Percentiles rank a stretch among this genome's conserved stretches.
phyloP scores from a whole-genome alignment of 352 stramenopile genomes.

The Globisporangium cylindrosporum region DNA sequence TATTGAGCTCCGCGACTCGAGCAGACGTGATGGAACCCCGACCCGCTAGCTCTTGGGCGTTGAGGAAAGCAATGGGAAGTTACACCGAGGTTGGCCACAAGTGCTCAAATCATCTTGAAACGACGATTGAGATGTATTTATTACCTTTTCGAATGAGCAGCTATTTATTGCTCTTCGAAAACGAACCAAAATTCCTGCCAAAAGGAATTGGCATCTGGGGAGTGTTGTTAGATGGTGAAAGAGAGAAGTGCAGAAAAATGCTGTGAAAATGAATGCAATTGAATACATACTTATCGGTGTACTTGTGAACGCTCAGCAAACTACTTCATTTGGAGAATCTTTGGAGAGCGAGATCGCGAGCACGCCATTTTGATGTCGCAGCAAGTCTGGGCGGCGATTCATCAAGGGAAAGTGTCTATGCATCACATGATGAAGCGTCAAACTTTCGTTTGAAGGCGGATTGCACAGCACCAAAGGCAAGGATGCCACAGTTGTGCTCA shows the following conservation, averaged over 20 bases:
- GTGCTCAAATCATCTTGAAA: constrained; percentile 4
- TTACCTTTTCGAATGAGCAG: not conserved
- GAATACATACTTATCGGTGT: not conserved
- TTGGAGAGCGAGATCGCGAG: not conserved
- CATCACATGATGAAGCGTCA: not conserved
- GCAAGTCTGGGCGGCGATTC: not conserved
- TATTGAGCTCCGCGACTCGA: not conserved
- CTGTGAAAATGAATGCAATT: not conserved
- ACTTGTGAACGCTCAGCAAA: not conserved
- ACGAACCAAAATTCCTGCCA: not conserved
- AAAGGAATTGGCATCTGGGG: not conserved
- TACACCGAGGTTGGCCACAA: not conserved
- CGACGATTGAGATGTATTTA: constrained; percentile 11
- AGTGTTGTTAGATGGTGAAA: not conserved
- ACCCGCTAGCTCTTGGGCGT: not conserved
- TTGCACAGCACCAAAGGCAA: not conserved
- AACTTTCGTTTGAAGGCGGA: not conserved
- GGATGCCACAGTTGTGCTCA: not conserved
- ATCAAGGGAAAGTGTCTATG: not conserved
- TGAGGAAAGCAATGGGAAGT: not conserved
- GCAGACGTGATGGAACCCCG: not conserved
- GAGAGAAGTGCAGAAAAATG: too few species aligned
- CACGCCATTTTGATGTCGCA: constrained; percentile 4
- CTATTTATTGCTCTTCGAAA: not conserved
- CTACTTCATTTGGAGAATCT: not conserved